Base-by-base conservation (phyloP, 139 green algal species). In the Chlorella sorokiniana region DNA sequence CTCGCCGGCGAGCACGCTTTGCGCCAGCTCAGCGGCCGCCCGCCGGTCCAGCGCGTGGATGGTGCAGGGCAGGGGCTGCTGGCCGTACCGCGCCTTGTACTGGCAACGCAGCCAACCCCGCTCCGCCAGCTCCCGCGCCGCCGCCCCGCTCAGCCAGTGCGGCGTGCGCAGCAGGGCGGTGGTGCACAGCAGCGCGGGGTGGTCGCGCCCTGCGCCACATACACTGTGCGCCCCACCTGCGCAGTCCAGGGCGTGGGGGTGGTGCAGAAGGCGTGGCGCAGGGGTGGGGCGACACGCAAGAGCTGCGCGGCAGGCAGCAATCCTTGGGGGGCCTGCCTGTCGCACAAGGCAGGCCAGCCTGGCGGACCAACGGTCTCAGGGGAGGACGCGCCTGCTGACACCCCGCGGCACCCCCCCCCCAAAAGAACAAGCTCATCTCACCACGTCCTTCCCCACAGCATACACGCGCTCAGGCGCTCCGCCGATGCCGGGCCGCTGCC, bases 391-490 rank as follows among this genome's bases (percentile, higher is more conserved):
- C n/a, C n/a, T n/a, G n/a, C n/a, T n/a, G n/a, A n/a, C n/a, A n/a
- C n/a, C n/a, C n/a, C n/a, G n/a, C n/a, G n/a, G n/a, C n/a, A n/a
- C n/a, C n/a, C n/a, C n/a, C n/a, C n/a, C n/a, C n/a, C n/a, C n/a
- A n/a, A n/a, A 44, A 2, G 52, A 68, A 10, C 4, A 1, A 25
- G 31, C n/a, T 9, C 52, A 33, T 22, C 71, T 76, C 48, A 82
- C 45, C 76, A 93, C 37, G 63, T 95, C 89, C 76, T 96, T 97
- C 1, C 93, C 93, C 0, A 83, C 93, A 35, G 95, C 88, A 74
- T 93, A 97, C 69, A 76, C 75, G 33, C 82, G 83, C 44, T 88
- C 45, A 3, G 81, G 11, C 18, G 71, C 70, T 14, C 93, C 93
- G 25, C 87, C 91, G 4, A 96, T 88, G 29, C 83, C 76, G n/a